Base-by-base conservation (phyloP, 352 stramenopile genomes). In the Phytophthora cryptogea region DNA sequence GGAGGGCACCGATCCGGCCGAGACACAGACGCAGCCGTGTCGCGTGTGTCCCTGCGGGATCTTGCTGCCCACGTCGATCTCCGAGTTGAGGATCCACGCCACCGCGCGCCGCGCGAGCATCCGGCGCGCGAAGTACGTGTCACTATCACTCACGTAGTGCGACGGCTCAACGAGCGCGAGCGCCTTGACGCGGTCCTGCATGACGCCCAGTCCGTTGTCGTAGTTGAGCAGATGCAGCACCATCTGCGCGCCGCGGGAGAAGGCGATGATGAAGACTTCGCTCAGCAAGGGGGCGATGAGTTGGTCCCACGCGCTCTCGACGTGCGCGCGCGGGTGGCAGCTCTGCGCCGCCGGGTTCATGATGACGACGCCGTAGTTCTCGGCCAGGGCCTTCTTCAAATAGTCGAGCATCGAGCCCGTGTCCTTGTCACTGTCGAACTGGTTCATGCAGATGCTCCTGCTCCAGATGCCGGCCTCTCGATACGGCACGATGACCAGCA, bases 401-500 rank as follows among this genome's bases (percentile, higher is more conserved):
- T 95, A 95, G 27, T 74, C 66, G 51, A 93, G 50, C 86, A 95
- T 95, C 1, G 80, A 89, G 36, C 86, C 86, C 40, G 70, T 88
- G 33, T 85, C 77, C 46, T 87, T 78, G 44, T 61, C 69, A 40
- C 70, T 70, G 43, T 76, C 70, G 23, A 74, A 70, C 44, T 89
- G 76, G 54, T 86, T 76, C 76, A 93, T 89, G 68, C 78, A 90
- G 63, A 95, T 95, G 35, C 82, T 92, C 27, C 86, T 70, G 40
- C 76, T 89, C 86, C 86, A 95, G 46, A 95, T 89, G n/a, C 86
- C 83, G 35, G 86, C 83, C 50, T 95, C 83, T 36, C 84, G 75
- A 51, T 95, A 93, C 14, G 86, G 84, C 31, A 95, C 81, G 54
- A 95, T 95, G 7, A 95, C 82, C 4, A 95, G 72, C 46, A 95